phyloP scores from a whole-genome alignment of 352 stramenopile species.

The Ophiocytium majus region DNA sequence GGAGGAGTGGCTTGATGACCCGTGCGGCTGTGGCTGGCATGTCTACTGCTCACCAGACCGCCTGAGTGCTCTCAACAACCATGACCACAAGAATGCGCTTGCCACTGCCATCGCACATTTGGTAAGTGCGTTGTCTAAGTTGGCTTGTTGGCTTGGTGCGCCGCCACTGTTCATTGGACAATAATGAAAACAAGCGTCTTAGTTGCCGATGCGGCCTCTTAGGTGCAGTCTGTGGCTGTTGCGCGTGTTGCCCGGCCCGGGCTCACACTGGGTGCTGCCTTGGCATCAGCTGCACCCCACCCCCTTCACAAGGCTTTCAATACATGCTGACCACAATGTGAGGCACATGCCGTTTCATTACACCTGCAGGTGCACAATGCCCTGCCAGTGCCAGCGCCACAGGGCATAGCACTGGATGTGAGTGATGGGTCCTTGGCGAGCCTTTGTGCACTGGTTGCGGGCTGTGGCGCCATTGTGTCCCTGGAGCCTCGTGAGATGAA shows the following conservation, averaged over 20 bases:
- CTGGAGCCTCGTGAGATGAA: neutral
- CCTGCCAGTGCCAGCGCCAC: neutral
- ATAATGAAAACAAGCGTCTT: no score
- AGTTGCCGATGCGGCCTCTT: no score
- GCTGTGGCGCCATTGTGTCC: constrained; percentile 16
- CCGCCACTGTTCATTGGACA: no score
- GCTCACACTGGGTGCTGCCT: no score
- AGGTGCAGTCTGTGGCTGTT: no score
- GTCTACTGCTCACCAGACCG: neutral
- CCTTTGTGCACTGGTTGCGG: neutral
- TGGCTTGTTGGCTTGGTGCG: no score
- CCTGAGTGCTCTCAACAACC: neutral
- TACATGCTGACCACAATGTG: no score
- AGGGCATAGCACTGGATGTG: constrained; percentile 18
- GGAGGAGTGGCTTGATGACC: constrained; percentile 1
- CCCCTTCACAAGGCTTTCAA: no score
- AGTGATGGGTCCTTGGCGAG: neutral
- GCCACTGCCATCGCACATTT: neutral
- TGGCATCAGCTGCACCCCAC: no score
- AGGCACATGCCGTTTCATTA: neutral
- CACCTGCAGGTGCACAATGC: neutral
- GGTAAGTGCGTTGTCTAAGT: no score
- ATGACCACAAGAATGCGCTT: neutral
- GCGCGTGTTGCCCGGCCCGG: no score
- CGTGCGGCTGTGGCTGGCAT: constrained; percentile 17